These are phyloP conservation scores for Protomyces pachydermus DNA, from an alignment of 1,139 yeast genomes.

Conservation along the genomic window DNA sequence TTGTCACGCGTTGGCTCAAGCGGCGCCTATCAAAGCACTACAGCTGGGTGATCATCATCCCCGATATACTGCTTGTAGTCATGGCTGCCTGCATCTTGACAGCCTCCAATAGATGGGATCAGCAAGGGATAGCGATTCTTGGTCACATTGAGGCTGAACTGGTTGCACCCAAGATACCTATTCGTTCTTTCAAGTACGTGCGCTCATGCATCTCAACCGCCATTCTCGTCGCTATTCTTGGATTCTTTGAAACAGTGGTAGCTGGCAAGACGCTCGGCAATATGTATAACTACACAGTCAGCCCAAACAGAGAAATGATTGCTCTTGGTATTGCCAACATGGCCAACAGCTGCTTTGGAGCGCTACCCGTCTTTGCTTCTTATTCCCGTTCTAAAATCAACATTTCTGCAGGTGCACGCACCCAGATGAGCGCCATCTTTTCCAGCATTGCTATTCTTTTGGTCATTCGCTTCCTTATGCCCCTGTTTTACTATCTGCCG, in stretches of 20 bases:
- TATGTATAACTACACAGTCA: constrained; percentile 38
- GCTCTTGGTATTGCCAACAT: constrained; percentile 67
- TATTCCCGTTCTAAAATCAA: constrained; percentile 90
- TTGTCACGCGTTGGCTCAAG: constrained; percentile 37
- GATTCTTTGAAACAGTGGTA: constrained; percentile 90
- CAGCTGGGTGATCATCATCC: constrained; percentile 50
- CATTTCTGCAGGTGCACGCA: constrained; percentile 76
- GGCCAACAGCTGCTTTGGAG: constrained; percentile 63
- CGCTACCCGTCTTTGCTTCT: constrained; percentile 92
- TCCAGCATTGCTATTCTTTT: constrained; percentile 70
- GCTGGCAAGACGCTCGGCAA: constrained; percentile 64
- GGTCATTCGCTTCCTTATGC: constrained; percentile 58
- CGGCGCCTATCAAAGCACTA: constrained; percentile 30
- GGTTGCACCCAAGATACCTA: constrained; percentile 47
- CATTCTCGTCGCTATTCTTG: constrained; percentile 76
- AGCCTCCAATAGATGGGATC: constrained; percentile 51
- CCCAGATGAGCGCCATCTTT: constrained; percentile 75
- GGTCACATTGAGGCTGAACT: constrained; percentile 57
- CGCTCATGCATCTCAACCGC: constrained; percentile 42
- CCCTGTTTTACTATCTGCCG: constrained; percentile 68
- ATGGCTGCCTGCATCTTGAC: constrained; percentile 59
- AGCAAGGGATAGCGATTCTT: constrained; percentile 58
- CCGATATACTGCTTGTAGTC: constrained; percentile 78
- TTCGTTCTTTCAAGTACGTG: constrained; percentile 42
- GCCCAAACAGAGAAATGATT: constrained; percentile 54